Conservation (phyloP, 768 basidiomycete species). For the Pilatotrama ljubarskyi region DNA sequence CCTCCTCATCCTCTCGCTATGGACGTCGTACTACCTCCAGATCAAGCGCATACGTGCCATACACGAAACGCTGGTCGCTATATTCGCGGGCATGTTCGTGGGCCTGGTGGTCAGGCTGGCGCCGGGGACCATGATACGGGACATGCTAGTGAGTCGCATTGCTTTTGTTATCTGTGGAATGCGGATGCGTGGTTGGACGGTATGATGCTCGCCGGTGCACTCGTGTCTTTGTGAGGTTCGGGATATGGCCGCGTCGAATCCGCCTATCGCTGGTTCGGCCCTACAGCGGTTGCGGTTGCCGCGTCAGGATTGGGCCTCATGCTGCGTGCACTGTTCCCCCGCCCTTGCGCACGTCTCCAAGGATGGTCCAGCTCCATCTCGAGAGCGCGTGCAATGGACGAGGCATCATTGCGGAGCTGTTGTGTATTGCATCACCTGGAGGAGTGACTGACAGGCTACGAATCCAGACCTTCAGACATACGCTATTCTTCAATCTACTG, state of each 20-base stretch:
- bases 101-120: slow-evolving; percentile 87
- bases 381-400: background rate
- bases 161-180: background rate
- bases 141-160: slow-evolving; percentile 83
- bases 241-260: background rate
- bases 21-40: slow-evolving; percentile 97
- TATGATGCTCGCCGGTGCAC: background rate
- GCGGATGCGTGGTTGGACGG: background rate
- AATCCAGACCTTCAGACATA: slow-evolving; percentile 91
- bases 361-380: too few relatives aligned
- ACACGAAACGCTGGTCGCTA: slow-evolving; percentile 94
- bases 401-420: background rate
- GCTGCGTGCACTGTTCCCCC: too few relatives aligned
- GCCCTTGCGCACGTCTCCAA: too few relatives aligned
- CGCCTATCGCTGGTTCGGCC: too few relatives aligned
- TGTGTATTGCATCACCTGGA: too few relatives aligned
- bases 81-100: slow-evolving; percentile 95
- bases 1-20: slow-evolving; percentile 90
- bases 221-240: background rate
- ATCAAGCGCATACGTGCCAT: slow-evolving; percentile 93
- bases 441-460: background rate
- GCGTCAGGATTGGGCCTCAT: too few relatives aligned
- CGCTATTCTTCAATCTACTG: slow-evolving; percentile 96
- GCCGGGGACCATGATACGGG: slow-evolving; percentile 91
- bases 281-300: background rate